Base-by-base conservation (phyloP, 2,329 filamentous ascomycete species). In the Aspergillus sp. region DNA sequence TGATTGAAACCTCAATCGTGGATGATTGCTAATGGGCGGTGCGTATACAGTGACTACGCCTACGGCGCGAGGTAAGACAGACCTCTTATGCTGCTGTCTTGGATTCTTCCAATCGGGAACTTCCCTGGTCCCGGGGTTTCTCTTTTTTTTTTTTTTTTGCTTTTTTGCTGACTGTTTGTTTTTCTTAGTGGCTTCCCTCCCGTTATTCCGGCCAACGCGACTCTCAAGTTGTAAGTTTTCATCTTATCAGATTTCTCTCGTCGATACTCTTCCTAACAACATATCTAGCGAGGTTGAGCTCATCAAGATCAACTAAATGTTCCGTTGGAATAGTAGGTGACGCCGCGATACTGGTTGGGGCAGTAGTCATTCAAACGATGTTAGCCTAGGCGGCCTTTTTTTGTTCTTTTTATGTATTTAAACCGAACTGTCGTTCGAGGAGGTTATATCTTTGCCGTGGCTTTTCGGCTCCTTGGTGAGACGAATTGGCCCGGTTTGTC, bases 151-250 rank as follows among this genome's bases (percentile, higher is more conserved):
- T 6, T 19, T 45, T 24, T 30, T n/a, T 12, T 8, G 7, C 15
- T 51, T 22, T 41, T 47, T 46, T 39, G 51, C 51, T 54, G 42
- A 54, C 17, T 40, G 15, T 4, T 9, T 40, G n/a, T 15, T 20
- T 27, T 41, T 24, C 2, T n/a, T 52, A 57, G 55, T 11, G 91
- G 91, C 56, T 95, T 93, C 80, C 86, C 89, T 41, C 87, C 86
- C 57, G 80, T 87, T 68, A 96, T 96, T 62, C 91, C 91, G 60
- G 76, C 86, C 44, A 85, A 88, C 68, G 79, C 90, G 17, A 86
- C 82, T 64, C 82, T 96, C 61, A 83, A 96, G 79, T 96, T 96
- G 91, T 95, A 83, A 83, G 90, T 85, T 20, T 37, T 56, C 49
- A 11, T 24, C 49, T 22, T 19, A 46, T 33, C 15, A 12, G 13